phyloP scores from a whole-genome alignment of 345 rosid genomes.

The Melaleuca alternifolia region DNA sequence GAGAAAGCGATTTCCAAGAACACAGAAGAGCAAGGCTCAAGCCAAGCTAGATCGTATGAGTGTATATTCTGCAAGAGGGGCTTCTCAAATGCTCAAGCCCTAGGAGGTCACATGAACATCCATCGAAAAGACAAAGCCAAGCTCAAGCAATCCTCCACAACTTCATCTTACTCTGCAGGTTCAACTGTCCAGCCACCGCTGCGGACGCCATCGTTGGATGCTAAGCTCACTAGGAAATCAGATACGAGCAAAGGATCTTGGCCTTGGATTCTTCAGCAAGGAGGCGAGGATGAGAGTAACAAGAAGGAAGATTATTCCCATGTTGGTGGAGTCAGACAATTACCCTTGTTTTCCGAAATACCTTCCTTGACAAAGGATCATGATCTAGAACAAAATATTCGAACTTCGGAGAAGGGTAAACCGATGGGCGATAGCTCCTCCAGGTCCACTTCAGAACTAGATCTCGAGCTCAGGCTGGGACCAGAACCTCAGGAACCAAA shows the following conservation, averaged over 20 bases:
- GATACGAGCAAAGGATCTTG: slow-evolving; percentile 1
- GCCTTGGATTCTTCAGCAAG: slow-evolving; percentile 5
- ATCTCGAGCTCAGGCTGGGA: slow-evolving; percentile 58
- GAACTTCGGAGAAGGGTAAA: neutral
- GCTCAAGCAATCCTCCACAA: slow-evolving; percentile 30
- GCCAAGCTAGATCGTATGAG: slow-evolving; percentile 45
- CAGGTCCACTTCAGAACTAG: slow-evolving; percentile 5
- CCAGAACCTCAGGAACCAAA: slow-evolving; percentile 17
- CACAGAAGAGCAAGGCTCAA: neutral
- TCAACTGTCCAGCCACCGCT: neutral
- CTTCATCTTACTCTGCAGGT: neutral
- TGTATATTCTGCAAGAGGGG: slow-evolving; percentile 87
- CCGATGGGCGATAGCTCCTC: neutral
- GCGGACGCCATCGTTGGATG: neutral
- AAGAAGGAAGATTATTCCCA: neutral
- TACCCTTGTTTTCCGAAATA: slow-evolving; percentile 18
- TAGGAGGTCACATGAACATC: slow-evolving; percentile 95
- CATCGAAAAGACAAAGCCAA: slow-evolving; percentile 77
- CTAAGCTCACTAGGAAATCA: neutral
- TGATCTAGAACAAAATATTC: neutral
- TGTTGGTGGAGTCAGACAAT: slow-evolving; percentile 9
- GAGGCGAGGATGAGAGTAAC: neutral
- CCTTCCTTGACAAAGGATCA: slow-evolving; percentile 5
- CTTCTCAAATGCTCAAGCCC: slow-evolving; percentile 83
- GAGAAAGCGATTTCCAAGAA: neutral